Conservation (phyloP, 2,329 filamentous ascomycete genomes). For the Nigrospora osmanthi region DNA sequence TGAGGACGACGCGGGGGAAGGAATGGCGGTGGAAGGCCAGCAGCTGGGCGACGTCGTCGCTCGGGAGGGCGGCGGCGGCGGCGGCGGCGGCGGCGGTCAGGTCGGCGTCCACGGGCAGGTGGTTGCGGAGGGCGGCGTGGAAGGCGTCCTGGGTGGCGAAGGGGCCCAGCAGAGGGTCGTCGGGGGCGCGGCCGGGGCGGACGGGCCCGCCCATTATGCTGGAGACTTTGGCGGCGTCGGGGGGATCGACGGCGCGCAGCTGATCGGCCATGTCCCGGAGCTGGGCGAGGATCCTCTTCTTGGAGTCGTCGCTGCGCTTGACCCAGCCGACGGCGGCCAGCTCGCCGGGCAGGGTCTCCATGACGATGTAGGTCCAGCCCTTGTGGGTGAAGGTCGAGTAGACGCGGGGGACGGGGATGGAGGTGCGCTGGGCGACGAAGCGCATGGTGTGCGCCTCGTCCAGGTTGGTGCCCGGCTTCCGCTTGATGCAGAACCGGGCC, state of each 20-base stretch:
- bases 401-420: slow-evolving; percentile 35
- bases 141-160: slow-evolving; percentile 23
- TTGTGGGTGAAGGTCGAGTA: slow-evolving; percentile 32
- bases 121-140: slow-evolving; percentile 21
- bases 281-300: slow-evolving; percentile 9
- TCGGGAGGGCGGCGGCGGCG: too few relatives aligned
- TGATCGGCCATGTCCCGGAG: slow-evolving; percentile 13
- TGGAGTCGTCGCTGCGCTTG: slow-evolving; percentile 3
- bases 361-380: slow-evolving; percentile 34
- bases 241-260: slow-evolving; percentile 13
- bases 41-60: slow-evolving; percentile 16
- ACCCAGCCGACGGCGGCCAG: slow-evolving; percentile 2
- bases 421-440: slow-evolving; percentile 30
- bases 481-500: slow-evolving; percentile 14
- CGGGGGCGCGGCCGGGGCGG: slow-evolving; percentile 16
- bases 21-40: slow-evolving; percentile 10
- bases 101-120: slow-evolving; percentile 6
- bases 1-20: slow-evolving; percentile 3
- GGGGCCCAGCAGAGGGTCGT: slow-evolving; percentile 17
- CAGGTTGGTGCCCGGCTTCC: slow-evolving; percentile 17
- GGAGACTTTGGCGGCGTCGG: slow-evolving; percentile 6
- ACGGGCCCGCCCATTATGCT: slow-evolving; percentile 18
- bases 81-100: slow-evolving; percentile 9
- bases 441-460: slow-evolving; percentile 30
- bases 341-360: slow-evolving; percentile 25